Percentiles rank a stretch among this genome's conserved stretches.
Conservation (phyloP, 495 filamentous ascomycete genomes). For the Trichocladium uniseriatum region DNA sequence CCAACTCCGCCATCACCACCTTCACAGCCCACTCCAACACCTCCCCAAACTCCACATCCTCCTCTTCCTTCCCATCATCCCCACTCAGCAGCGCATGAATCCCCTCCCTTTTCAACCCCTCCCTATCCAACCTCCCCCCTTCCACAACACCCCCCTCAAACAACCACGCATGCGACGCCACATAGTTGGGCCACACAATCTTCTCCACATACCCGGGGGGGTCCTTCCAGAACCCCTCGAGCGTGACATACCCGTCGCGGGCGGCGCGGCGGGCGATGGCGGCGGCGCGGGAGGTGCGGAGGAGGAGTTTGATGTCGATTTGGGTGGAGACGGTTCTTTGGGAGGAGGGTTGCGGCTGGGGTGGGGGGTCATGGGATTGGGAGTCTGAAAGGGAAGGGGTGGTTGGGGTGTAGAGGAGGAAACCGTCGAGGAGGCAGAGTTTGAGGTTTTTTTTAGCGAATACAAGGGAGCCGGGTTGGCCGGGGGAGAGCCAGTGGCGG, state of each 20-base stretch:
- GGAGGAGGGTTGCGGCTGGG: conserved; percentile 5
- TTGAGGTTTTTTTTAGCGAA: conserved; percentile 6
- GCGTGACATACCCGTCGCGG: conserved; percentile 76
- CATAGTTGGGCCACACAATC: conserved; percentile 93
- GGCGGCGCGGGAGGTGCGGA: conserved; percentile 50
- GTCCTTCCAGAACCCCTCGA: conserved; percentile 88
- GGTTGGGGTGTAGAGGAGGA: conserved; percentile 60
- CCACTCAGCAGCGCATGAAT: conserved; percentile 20
- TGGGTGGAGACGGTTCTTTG: conserved; percentile 44
- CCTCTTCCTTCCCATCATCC: conserved; percentile 18
- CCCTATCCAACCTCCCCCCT: conserved; percentile 37
- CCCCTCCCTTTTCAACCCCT: conserved; percentile 33
- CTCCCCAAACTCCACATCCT: conserved; percentile 41
- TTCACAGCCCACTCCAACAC: conserved; percentile 49
- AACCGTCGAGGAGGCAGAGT: conserved; percentile 66
- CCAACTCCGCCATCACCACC: conserved; percentile 35
- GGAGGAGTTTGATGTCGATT: conserved; percentile 67
- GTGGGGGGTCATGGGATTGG: neutral
- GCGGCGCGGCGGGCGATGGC: conserved; percentile 61
- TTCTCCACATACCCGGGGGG: conserved; percentile 89
- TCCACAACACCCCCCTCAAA: conserved; percentile 57
- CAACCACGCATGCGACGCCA: conserved; percentile 63
- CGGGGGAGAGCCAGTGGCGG: conserved; percentile 30
- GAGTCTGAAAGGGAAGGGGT: neutral
- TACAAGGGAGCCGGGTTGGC: conserved; percentile 26